Conservation (phyloP, 768 basidiomycete species). For the Termitomyces sp. region DNA sequence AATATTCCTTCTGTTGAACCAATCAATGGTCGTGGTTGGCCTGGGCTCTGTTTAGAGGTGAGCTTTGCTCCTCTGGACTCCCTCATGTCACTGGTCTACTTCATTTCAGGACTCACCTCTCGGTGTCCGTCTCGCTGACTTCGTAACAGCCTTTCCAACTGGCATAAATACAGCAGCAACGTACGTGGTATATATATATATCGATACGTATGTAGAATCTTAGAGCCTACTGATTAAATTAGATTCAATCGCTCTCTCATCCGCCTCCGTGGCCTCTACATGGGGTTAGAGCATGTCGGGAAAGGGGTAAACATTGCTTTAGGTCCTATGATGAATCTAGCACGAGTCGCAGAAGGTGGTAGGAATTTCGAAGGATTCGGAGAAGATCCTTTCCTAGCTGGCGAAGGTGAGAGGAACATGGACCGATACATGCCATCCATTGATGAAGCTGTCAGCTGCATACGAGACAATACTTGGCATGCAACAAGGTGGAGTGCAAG, state of each 20-base stretch:
- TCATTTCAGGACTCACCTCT: constrained; percentile 36
- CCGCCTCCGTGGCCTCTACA: constrained; percentile 57
- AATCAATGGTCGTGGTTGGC: constrained; percentile 23
- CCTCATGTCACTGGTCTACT: neutral
- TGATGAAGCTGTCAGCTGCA: constrained; percentile 22
- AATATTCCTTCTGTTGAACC: constrained; percentile 37
- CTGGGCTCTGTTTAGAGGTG: constrained; percentile 50
- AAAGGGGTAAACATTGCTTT: constrained; percentile 74
- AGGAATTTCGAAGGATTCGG: constrained; percentile 83
- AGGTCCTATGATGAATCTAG: constrained; percentile 68
- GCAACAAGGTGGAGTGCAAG: constrained; percentile 75
- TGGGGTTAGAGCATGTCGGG: constrained; percentile 66
- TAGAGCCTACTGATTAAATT: neutral
- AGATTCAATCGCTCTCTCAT: constrained; percentile 46
- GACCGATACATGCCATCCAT: no score
- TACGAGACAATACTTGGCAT: constrained; percentile 82
- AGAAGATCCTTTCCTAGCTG: constrained; percentile 67
- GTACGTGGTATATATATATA: constrained; percentile 26
- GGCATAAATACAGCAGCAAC: constrained; percentile 62
- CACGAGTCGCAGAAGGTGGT: constrained; percentile 55
- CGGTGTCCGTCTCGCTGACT: constrained; percentile 56
- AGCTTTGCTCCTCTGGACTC: neutral
- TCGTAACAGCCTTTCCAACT: constrained; percentile 58
- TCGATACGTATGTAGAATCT: neutral
- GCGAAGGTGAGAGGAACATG: constrained; percentile 31